Evolutionary conservation across 2,329 filamentous ascomycete genomes (phyloP).

Genomic region (Penicillium brevicompactum): DNA sequence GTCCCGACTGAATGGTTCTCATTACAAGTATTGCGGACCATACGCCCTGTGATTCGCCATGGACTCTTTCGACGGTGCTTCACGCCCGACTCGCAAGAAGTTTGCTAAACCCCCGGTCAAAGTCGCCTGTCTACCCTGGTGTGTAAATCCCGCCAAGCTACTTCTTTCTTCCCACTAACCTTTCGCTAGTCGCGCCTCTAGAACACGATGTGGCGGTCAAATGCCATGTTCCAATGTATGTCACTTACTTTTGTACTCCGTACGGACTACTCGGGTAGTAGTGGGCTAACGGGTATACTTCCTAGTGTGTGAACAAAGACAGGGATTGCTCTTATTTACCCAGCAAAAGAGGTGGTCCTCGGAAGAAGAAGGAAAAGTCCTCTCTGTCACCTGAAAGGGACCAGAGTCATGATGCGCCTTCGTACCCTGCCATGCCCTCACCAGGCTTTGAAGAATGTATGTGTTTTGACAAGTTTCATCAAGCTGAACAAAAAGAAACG

Average conservation of each 20-base stretch:
- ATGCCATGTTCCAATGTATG: constrained; percentile 47
- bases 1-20: constrained; percentile 3
- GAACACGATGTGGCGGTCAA: constrained; percentile 48
- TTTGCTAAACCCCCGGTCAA: constrained; percentile 50
- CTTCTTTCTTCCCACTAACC: constrained; percentile 7
- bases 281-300: constrained; percentile 4
- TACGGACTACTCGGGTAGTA: not conserved
- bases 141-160: constrained; percentile 17
- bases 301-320: constrained; percentile 43
- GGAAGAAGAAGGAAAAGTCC: constrained; percentile 41
- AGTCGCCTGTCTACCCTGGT: constrained; percentile 48
- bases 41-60: constrained; percentile 25
- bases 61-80: constrained; percentile 25
- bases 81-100: constrained; percentile 42
- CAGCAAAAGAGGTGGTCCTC: constrained; percentile 48
- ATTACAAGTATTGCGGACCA: not conserved
- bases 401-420: constrained; percentile 18
- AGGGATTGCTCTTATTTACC: constrained; percentile 46
- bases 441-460: constrained; percentile 37
- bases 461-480: constrained; percentile 9
- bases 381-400: constrained; percentile 25
- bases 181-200: constrained; percentile 41
- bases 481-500: not conserved
- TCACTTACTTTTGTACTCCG: constrained; percentile 10
- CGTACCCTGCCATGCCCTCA: constrained; percentile 25